Evolutionary conservation across 257 asterid genomes (phyloP).

Genomic region (Solanum lycopersicoides): DNA sequence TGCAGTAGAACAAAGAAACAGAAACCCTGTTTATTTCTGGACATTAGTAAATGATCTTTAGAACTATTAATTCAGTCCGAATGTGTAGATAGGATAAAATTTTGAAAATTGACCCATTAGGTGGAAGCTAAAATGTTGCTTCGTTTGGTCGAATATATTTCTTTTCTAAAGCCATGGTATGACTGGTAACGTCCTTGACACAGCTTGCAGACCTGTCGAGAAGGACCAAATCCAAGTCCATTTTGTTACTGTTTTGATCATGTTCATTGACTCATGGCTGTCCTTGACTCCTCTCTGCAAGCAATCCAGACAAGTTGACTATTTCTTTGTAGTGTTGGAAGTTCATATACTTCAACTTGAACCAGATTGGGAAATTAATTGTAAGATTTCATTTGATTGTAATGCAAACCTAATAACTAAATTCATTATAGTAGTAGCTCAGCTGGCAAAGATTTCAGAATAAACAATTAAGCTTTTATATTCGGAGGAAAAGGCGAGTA

Average conservation of each 20-base stretch:
- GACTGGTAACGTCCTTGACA: not conserved
- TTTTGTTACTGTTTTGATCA: not conserved
- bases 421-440: not conserved
- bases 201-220: not conserved
- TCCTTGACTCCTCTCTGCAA: not conserved
- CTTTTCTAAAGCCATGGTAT: not conserved
- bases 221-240: not conserved
- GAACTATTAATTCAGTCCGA: not conserved
- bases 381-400: not conserved
- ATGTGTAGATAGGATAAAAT: not conserved
- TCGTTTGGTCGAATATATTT: not conserved
- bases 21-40: not conserved
- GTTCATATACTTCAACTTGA: not conserved
- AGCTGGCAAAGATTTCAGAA: not conserved
- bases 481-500: not conserved
- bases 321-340: not conserved
- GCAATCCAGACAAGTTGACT: not conserved
- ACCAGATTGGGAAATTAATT: not conserved
- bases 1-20: not conserved
- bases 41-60: not conserved
- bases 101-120: not conserved
- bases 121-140: not conserved
- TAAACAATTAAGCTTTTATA: not conserved
- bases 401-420: not conserved
- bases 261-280: not conserved